phyloP scores from a whole-genome alignment of 1,139 yeast species.

The Taphrina deformans region DNA sequence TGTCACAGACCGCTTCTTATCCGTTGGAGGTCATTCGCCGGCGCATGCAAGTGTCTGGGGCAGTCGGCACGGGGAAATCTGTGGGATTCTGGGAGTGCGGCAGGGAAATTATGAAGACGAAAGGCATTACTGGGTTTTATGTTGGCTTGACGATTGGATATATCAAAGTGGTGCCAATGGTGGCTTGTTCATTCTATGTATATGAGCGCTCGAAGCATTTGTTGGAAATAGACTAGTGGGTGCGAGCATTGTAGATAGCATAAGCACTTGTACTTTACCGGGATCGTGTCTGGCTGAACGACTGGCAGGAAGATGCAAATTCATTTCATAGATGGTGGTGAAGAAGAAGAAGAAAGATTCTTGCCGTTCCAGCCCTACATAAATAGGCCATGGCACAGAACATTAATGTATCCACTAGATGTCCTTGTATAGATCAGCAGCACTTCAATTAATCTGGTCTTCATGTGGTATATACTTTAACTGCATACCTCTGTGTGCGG shows the following conservation, averaged over 20 bases:
- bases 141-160: slow-evolving; percentile 95
- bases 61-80: slow-evolving; percentile 62
- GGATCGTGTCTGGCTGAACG: neutral
- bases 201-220: slow-evolving; percentile 79
- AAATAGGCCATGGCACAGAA: no score
- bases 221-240: slow-evolving; percentile 53
- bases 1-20: slow-evolving; percentile 93
- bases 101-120: slow-evolving; percentile 37
- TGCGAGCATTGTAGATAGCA: neutral
- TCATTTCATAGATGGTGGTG: no score
- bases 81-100: slow-evolving; percentile 57
- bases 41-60: slow-evolving; percentile 94
- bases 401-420: no score
- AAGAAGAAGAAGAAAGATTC: no score
- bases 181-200: slow-evolving; percentile 90
- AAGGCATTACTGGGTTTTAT: slow-evolving; percentile 79
- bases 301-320: no score
- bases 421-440: no score
- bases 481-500: no score
- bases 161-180: slow-evolving; percentile 94
- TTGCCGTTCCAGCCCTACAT: no score
- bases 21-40: slow-evolving; percentile 95
- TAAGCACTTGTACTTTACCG: neutral
- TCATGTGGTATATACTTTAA: no score
- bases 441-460: no score